Base-by-base conservation (phyloP, 345 rosid species). In the Psidium guajava region DNA sequence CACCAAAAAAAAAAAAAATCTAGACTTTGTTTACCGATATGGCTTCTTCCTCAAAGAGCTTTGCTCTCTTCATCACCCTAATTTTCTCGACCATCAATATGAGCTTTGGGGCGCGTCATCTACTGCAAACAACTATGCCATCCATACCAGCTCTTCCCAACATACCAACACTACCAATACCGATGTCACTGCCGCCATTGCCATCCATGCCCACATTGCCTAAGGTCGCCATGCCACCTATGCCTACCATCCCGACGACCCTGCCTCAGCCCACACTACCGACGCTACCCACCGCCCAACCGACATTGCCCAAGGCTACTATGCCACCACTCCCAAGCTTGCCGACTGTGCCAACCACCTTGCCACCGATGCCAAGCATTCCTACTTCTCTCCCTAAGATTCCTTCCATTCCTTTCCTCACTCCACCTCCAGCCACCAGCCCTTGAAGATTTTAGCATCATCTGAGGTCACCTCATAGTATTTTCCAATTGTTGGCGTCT, bases 401-500 rank as follows among this genome's bases (percentile, higher is more conserved):
- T 81, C 92, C 93, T 22, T 75, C 92, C 27, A 77, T 90, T 42
- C 92, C 88, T 5, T 87, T 91, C 83, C 50, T 90, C 56, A 77
- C 90, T 8, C 92, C 91, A 42, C 88, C 89, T 25, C 90, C 90
- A 25, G 61, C 87, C 44, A 86, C 81, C 22, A 83, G 61, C 56
- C 87, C 91, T 80, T 89, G 85, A 87, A 52, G 22, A 5, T 47
- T 47, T 47, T 50, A 27, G 24, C 40, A 83, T 69, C 47, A 69
- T 36, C 24, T 9, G 77, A 69, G 77, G 13, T 8, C 47, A 36
- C 24, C 47, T 18, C 22, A 18, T 20, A 61, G 25, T 69, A 36
- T 69, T 69, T 21, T 69, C 25, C 20, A 69, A 69, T 69, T 69
- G 77, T 36, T 36, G 47, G 77, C 47, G 47, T 36, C 47, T 10